Conservation (phyloP, 1,284 basidiomycete species). For the Cronartium quercuum region DNA sequence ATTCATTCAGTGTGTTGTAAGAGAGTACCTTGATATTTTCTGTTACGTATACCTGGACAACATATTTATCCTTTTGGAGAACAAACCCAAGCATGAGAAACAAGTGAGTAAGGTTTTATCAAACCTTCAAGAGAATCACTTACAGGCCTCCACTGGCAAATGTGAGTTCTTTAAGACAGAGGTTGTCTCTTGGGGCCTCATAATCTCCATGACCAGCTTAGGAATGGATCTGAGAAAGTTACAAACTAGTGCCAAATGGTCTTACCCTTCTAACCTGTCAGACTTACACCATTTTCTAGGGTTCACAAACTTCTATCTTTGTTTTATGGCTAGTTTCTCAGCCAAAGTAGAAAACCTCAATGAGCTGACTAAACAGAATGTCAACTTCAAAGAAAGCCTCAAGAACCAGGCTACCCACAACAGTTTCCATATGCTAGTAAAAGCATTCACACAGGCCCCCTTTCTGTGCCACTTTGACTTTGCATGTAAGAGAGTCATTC, state of each 20-base stretch:
- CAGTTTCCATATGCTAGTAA: not conserved
- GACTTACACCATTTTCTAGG: not conserved
- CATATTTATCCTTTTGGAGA: constrained; percentile 51
- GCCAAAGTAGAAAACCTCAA: not conserved
- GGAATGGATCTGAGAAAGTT: not conserved
- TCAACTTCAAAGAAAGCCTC: not conserved
- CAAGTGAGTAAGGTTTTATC: constrained; percentile 1
- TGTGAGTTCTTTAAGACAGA: constrained; percentile 8
- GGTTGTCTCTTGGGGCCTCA: not conserved
- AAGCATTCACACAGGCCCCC: not conserved
- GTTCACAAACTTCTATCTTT: no score
- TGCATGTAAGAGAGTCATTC: not conserved
- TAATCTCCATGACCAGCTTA: not conserved
- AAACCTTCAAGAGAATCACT: not conserved
- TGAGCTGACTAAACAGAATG: not conserved
- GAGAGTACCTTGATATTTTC: constrained; percentile 45
- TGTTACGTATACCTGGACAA: not conserved
- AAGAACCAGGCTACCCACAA: not conserved
- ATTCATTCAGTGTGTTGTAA: constrained; percentile 42
- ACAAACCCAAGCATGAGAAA: constrained; percentile 46
- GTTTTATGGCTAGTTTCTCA: not conserved
- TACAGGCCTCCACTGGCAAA: not conserved
- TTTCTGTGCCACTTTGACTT: not conserved
- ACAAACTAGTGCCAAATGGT: not conserved
- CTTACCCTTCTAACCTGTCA: not conserved